Base-by-base conservation (phyloP, 768 basidiomycete species). In the Tylopilus sp. region DNA sequence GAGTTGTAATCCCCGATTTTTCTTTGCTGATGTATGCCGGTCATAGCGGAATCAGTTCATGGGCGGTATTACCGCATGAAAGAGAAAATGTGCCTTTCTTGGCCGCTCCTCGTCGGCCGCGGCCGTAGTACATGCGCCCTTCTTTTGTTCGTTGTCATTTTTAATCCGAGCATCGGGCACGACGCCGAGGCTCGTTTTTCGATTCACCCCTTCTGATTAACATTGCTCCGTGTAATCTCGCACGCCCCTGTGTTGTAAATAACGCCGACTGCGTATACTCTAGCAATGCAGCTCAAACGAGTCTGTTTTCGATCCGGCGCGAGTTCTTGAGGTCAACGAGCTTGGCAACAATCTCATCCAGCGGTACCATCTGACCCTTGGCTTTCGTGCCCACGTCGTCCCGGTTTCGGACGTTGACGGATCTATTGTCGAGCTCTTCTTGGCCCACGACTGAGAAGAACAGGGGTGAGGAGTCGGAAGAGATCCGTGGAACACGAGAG, bases 401-500 rank as follows among this genome's bases (percentile, higher is more conserved):
- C 31, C 97, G 84, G 69, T 98, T 98, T 52, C 95, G 83, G 17
- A 98, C 84, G 64, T 99, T 98, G 57, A 98, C 97, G 6, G 95
- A 91, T 38, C 79, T 80, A 40, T 78, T 75, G 52, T 92, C 86
- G 49, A 91, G 72, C 71, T 99, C 97, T 57, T 93, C 89, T 63
- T 95, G 86, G 25, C 97, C 97, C 49, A 98, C 95, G 52, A 98
- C 95, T 97, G 60, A 15, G 47, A 30, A 23, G 17, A 48, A 31
- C 30, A 15, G 9, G 31, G 6, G 6, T 22, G 15, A 38, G 35
- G 7, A 9, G 46, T 48, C 33, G 13, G 40, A 44, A 44, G 15
- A 43, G 38, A 38, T 47, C 57, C 42, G 40, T 21, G 3, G 31
- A 33, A n/a, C 40, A 35, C 6, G 35, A 17, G 35, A 17, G 17